A percentile compares a stretch with the other conserved stretches of the same genome.
phyloP scores from a whole-genome alignment of 192 early-diverging fungal genomes.

The Coemansia sp. region DNA sequence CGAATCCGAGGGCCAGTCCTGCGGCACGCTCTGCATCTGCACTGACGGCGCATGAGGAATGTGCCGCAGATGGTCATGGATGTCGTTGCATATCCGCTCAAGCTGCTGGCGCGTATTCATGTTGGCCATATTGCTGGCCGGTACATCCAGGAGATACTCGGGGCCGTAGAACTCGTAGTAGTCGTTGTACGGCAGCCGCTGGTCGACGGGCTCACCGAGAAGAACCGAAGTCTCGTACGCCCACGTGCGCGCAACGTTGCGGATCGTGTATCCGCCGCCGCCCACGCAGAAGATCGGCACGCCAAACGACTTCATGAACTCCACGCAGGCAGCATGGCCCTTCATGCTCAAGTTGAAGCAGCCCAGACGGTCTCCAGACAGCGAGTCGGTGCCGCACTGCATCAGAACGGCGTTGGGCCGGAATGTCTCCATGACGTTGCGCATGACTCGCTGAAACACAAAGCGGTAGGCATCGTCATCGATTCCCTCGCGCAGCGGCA shows the following conservation, averaged over 20 bases:
- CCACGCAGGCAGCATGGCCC: conserved; percentile 91
- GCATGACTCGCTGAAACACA: conserved; percentile 85
- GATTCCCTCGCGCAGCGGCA: conserved; percentile 90
- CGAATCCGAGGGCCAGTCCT: conserved; percentile 45
- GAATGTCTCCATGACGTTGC: conserved; percentile 85
- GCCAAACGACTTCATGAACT: conserved; percentile 87
- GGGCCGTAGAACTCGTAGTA: conserved; percentile 92
- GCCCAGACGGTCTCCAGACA: conserved; percentile 90
- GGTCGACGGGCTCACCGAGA: conserved; percentile 62
- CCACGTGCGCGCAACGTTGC: conserved; percentile 94
- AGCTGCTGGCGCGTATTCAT: conserved; percentile 83
- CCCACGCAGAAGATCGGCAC: conserved; percentile 90
- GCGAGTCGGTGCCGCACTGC: conserved; percentile 93
- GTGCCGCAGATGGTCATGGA: conserved; percentile 64
- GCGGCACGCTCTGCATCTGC: conserved; percentile 78
- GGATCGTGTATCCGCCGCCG: conserved; percentile 96
- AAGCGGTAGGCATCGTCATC: conserved; percentile 87
- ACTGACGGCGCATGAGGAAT: conserved; percentile 71
- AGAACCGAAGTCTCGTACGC: conserved; percentile 91
- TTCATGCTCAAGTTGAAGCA: conserved; percentile 91
- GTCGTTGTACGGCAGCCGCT: conserved; percentile 77
- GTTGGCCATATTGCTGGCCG: conserved; percentile 83
- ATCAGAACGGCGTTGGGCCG: conserved; percentile 84
- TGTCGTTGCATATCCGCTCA: conserved; percentile 65
- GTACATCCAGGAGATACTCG: conserved; percentile 82